Conservation (phyloP, 495 filamentous ascomycete genomes). For the Aspergillus heteromorphus region DNA sequence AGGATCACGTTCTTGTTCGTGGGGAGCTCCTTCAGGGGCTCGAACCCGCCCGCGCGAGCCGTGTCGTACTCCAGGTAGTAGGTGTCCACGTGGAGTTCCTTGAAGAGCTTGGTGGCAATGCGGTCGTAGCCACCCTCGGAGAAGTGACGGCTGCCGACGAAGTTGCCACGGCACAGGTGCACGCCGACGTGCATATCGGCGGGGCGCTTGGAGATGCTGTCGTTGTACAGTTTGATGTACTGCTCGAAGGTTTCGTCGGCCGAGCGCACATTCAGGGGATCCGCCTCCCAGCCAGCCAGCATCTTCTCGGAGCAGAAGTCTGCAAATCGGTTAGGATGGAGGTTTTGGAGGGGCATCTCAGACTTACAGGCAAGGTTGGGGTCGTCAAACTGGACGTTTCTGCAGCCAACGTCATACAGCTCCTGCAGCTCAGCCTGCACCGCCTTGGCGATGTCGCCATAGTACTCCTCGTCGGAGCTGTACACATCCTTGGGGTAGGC, state of each 20-base stretch:
- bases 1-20: conserved; percentile 71
- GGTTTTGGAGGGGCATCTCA: not conserved
- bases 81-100: conserved; percentile 66
- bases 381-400: conserved; percentile 73
- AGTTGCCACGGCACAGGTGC: conserved; percentile 78
- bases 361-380: conserved; percentile 68
- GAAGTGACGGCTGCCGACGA: conserved; percentile 72
- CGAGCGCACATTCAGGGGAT: conserved; percentile 50
- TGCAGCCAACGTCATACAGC: conserved; percentile 62
- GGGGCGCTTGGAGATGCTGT: conserved; percentile 57
- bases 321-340: conserved; percentile 16
- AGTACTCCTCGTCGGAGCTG: conserved; percentile 62
- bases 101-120: conserved; percentile 75
- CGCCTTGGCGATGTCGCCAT: conserved; percentile 67
- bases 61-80: conserved; percentile 87
- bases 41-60: conserved; percentile 67
- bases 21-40: conserved; percentile 68
- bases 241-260: conserved; percentile 63
- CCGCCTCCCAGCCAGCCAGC: conserved; percentile 59
- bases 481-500: conserved; percentile 66
- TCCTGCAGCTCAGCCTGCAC: conserved; percentile 62
- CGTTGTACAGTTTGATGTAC: conserved; percentile 75
- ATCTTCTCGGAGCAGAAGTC: conserved; percentile 78
- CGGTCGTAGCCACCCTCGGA: conserved; percentile 75
- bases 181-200: conserved; percentile 71